Percentiles rank a stretch among this genome's conserved stretches.
These are phyloP conservation scores for Umbelopsis vinacea DNA, from an alignment of 192 early-diverging fungal genomes.

Conservation along the genomic window DNA sequence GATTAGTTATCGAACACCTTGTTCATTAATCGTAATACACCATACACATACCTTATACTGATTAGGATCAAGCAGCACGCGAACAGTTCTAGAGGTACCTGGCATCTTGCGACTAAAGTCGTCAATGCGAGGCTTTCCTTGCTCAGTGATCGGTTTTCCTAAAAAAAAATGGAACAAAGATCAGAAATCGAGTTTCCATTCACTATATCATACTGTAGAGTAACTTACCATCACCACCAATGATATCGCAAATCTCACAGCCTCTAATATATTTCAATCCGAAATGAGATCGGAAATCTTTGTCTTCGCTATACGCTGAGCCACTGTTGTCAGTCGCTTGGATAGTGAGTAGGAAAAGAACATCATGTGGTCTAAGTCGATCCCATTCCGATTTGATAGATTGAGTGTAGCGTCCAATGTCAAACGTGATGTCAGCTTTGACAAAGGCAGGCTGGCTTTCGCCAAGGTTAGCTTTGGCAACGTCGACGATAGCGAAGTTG, in stretches of 20 bases:
- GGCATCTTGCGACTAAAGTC: slow-evolving; percentile 38
- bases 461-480: slow-evolving; percentile 72
- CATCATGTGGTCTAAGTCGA: slow-evolving; percentile 78
- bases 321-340: slow-evolving; percentile 54
- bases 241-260: slow-evolving; percentile 78
- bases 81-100: slow-evolving; percentile 61
- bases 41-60: slow-evolving; percentile 68
- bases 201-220: slow-evolving; percentile 27
- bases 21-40: background rate
- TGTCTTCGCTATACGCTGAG: slow-evolving; percentile 47
- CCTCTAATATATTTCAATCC: slow-evolving; percentile 86
- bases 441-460: slow-evolving; percentile 75
- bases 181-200: slow-evolving; percentile 20
- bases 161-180: background rate
- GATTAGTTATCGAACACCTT: background rate
- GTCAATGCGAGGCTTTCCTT: slow-evolving; percentile 43
- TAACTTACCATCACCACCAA: slow-evolving; percentile 73
- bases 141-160: slow-evolving; percentile 47
- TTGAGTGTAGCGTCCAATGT: slow-evolving; percentile 69
- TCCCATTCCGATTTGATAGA: slow-evolving; percentile 90
- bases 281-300: slow-evolving; percentile 63
- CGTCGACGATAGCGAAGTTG: slow-evolving; percentile 70
- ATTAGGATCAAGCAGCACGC: slow-evolving; percentile 84
- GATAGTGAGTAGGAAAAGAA: slow-evolving; percentile 85
- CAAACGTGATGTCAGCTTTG: slow-evolving; percentile 74